phyloP scores from a whole-genome alignment of 257 asterid species.

The Galeopsis tetrahit region DNA sequence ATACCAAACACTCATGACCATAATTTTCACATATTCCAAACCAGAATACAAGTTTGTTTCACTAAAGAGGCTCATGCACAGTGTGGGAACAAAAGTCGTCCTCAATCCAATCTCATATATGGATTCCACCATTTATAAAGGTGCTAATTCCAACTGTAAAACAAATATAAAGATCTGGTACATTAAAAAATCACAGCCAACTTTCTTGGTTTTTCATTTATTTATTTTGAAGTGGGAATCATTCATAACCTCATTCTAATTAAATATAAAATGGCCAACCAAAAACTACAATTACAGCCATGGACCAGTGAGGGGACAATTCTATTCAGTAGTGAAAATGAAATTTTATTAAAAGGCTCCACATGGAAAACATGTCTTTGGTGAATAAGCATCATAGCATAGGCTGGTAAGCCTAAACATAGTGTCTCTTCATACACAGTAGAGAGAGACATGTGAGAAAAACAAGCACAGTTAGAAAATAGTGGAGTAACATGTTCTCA shows the following conservation, averaged over 20 bases:
- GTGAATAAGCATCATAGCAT: neutral
- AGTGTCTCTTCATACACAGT: neutral
- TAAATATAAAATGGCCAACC: no score
- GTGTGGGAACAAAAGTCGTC: neutral
- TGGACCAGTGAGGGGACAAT: neutral
- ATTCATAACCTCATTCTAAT: neutral
- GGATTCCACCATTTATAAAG: neutral
- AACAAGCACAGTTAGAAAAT: slow-evolving; percentile 6
- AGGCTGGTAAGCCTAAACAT: neutral
- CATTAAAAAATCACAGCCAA: neutral
- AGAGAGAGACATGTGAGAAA: neutral
- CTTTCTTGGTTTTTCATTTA: neutral
- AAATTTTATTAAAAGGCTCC: neutral
- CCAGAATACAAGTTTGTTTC: neutral
- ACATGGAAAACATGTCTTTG: neutral
- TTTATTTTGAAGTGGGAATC: neutral
- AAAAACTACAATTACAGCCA: neutral
- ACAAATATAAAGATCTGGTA: neutral
- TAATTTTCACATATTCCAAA: neutral
- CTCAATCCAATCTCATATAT: neutral
- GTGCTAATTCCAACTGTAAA: neutral
- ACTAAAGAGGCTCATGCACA: slow-evolving; percentile 2
- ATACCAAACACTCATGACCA: neutral
- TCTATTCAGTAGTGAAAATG: neutral
- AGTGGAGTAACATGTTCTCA: neutral